phyloP scores from a whole-genome alignment of 139 green algal genomes.

The Asterochloris erici region DNA sequence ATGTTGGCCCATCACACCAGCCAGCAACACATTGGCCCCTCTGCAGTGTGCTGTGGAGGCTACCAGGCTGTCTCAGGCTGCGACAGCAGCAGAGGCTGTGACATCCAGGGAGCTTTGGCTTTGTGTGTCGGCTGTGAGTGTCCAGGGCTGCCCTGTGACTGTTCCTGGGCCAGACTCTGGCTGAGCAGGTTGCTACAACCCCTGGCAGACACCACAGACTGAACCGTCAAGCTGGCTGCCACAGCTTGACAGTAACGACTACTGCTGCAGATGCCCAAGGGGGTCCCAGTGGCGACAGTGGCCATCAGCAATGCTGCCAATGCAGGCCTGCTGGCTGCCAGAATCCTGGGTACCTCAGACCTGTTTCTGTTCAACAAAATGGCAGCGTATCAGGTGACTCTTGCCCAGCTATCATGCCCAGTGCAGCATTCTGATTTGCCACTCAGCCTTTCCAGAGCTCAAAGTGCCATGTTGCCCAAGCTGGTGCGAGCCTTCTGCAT shows the following conservation, averaged over 20 bases:
- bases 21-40: too few species aligned
- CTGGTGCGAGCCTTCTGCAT: neutral
- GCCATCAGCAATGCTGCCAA: constrained; percentile 96
- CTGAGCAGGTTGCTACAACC: too few species aligned
- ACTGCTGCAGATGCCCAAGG: constrained; percentile 83
- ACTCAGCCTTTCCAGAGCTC: neutral
- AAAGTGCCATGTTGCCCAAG: neutral
- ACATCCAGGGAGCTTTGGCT: too few species aligned
- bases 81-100: too few species aligned
- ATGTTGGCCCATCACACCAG: too few species aligned
- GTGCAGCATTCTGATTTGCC: neutral
- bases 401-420: neutral
- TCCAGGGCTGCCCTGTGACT: too few species aligned
- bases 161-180: too few species aligned
- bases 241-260: neutral
- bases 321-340: constrained; percentile 87
- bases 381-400: constrained; percentile 58
- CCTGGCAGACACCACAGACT: too few species aligned
- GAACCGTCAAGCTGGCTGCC: too few species aligned
- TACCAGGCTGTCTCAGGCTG: too few species aligned
- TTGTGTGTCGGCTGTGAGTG: too few species aligned
- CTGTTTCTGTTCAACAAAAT: constrained; percentile 58
- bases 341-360: constrained; percentile 76
- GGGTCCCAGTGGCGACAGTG: constrained; percentile 95
- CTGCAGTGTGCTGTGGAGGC: too few species aligned